Evolutionary conservation across 2,329 filamentous ascomycete genomes (phyloP).

Genomic region (Thermothelomyces thermophilus): DNA sequence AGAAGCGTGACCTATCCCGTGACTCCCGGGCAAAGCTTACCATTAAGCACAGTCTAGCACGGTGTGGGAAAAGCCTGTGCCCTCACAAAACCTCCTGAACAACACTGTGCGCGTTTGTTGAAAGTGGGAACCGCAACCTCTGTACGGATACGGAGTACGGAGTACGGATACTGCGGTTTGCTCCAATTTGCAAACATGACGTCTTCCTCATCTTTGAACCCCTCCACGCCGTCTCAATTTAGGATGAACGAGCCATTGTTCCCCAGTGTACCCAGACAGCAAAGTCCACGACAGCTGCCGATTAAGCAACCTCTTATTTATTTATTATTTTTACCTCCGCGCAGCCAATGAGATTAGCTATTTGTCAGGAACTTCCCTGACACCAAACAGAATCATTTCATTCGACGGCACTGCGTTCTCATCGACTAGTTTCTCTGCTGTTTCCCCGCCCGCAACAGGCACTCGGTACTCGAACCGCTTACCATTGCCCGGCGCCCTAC

Average conservation of each 20-base stretch:
- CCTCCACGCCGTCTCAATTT: too few relatives aligned
- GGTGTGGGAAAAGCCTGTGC: too few relatives aligned
- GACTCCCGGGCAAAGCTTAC: constrained; percentile 7
- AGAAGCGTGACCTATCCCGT: constrained; percentile 22
- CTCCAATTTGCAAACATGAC: background rate
- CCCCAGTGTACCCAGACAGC: too few relatives aligned
- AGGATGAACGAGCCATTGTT: too few relatives aligned
- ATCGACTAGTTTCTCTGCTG: constrained; percentile 41
- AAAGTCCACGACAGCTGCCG: too few relatives aligned
- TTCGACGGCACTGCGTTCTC: constrained; percentile 49
- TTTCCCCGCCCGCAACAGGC: constrained; percentile 53
- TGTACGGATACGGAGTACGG: too few relatives aligned
- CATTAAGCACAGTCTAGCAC: constrained; percentile 4
- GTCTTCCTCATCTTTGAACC: too few relatives aligned
- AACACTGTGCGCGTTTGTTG: constrained; percentile 18
- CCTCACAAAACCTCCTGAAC: too few relatives aligned
- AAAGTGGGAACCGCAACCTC: background rate
- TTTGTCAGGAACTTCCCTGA: constrained; percentile 21
- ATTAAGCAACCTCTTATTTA: too few relatives aligned
- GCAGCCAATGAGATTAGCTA: background rate
- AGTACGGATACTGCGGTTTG: too few relatives aligned
- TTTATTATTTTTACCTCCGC: too few relatives aligned
- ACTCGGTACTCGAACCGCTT: constrained; percentile 48
- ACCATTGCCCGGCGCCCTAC: constrained; percentile 27
- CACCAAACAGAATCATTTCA: constrained; percentile 39